These are phyloP conservation scores for Trypanosoma cruzi DNA, from an alignment of 208 protist genomes.

Conservation along the genomic window DNA sequence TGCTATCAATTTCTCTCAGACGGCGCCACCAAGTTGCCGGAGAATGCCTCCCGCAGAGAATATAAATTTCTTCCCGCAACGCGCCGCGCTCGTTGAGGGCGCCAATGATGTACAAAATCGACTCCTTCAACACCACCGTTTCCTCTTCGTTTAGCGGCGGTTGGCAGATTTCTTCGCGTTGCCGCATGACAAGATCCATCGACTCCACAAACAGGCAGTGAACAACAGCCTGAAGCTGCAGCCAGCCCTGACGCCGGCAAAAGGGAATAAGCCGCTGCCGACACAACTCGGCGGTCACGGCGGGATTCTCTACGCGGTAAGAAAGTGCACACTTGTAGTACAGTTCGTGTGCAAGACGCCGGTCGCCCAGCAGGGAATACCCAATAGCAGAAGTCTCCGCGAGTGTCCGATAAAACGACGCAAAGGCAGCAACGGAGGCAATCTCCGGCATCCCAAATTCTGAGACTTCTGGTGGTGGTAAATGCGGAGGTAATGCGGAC, in stretches of 20 bases:
- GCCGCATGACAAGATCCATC: conserved; percentile 37
- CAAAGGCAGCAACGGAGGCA: conserved; percentile 14
- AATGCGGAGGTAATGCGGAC: too few species aligned
- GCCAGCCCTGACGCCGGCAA: conserved; percentile 48
- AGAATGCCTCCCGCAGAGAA: conserved; percentile 5
- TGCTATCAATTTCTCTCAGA: conserved; percentile 10
- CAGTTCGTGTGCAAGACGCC: conserved; percentile 45
- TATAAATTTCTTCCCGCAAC: conserved; percentile 8
- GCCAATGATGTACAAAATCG: conserved; percentile 23
- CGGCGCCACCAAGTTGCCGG: conserved; percentile 12
- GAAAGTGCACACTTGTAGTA: conserved; percentile 59
- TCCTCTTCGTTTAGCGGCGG: conserved; percentile 16
- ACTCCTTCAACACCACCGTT: conserved; percentile 18
- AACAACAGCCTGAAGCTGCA: conserved; percentile 47
- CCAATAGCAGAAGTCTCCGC: conserved; percentile 41
- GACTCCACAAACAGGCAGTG: conserved; percentile 62
- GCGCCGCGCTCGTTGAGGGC: conserved; percentile 5
- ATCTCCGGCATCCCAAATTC: conserved; percentile 20
- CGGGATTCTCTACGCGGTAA: conserved; percentile 43
- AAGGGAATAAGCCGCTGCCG: conserved; percentile 55
- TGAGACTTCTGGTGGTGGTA: not conserved
- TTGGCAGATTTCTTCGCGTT: conserved; percentile 11
- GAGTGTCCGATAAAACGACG: conserved; percentile 51
- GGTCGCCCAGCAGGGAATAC: conserved; percentile 38
- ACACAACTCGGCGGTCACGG: conserved; percentile 41